These are phyloP conservation scores for Heliocybe sulcata DNA, from an alignment of 1,284 basidiomycete species.

Conservation along the genomic window DNA sequence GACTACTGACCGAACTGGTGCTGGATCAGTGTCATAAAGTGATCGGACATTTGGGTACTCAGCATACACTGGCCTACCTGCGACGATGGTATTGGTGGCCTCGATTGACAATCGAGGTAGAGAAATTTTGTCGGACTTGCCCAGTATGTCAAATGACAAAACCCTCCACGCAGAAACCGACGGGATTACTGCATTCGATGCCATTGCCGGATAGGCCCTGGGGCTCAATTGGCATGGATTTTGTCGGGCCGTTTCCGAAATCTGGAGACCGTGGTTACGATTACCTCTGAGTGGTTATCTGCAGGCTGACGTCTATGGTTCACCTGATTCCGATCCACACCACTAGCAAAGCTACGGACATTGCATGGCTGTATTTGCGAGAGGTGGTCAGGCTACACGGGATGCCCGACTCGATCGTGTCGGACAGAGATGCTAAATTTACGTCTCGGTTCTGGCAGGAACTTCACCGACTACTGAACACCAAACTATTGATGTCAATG, in stretches of 20 bases:
- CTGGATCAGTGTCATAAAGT: conserved; percentile 5
- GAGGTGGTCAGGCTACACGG: conserved; percentile 27
- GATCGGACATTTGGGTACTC: conserved; percentile 4
- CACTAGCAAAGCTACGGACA: conserved; percentile 17
- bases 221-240: conserved; percentile 20
- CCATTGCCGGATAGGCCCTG: conserved; percentile 16
- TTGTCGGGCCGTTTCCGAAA: conserved; percentile 17
- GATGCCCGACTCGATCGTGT: conserved; percentile 23
- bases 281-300: conserved; percentile 16
- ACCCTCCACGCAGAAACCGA: conserved; percentile 4
- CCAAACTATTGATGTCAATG: conserved; percentile 30
- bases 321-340: conserved; percentile 16
- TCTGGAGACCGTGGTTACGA: conserved; percentile 7
- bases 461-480: conserved; percentile 22
- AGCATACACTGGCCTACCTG: conserved; percentile 7
- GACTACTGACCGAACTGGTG: conserved; percentile 6
- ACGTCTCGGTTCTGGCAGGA: conserved; percentile 26
- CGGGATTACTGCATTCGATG: conserved; percentile 17
- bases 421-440: conserved; percentile 26
- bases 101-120: not conserved
- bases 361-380: conserved; percentile 23
- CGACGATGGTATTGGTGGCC: conserved; percentile 10
- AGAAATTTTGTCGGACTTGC: conserved; percentile 17
- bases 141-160: conserved; percentile 18
- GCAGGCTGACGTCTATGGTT: conserved; percentile 13